Conservation (phyloP, 768 basidiomycete genomes). For the Mycena filopes region DNA sequence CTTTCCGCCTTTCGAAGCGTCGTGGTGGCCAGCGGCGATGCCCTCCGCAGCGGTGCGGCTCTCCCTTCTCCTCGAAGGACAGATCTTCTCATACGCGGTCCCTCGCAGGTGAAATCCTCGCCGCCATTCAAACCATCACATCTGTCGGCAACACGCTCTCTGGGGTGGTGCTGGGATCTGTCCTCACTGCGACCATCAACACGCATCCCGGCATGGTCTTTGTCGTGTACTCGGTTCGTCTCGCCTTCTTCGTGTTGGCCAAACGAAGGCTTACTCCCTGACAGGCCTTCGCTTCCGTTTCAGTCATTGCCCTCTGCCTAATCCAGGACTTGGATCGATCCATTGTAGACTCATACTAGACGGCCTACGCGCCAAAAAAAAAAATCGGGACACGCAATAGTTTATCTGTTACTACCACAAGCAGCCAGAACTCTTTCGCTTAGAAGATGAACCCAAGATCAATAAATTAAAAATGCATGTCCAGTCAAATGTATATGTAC, state of each 20-base stretch:
- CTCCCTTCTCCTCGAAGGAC: too few species aligned
- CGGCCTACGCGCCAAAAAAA: too few species aligned
- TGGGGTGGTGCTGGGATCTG: conserved; percentile 12
- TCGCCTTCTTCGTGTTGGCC: background rate
- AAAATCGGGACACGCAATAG: too few species aligned
- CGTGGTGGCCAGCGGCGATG: conserved; percentile 8
- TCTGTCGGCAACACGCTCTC: conserved; percentile 1
- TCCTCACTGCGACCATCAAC: conserved; percentile 2
- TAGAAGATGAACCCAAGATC: too few species aligned
- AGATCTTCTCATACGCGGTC: background rate
- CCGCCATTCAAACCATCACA: conserved; percentile 8
- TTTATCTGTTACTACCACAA: too few species aligned
- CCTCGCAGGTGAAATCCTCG: conserved; percentile 5
- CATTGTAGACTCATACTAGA: too few species aligned
- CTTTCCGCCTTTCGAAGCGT: conserved; percentile 14
- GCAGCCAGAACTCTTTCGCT: too few species aligned
- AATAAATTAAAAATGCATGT: too few species aligned
- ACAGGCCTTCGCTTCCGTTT: conserved; percentile 7
- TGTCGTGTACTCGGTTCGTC: conserved; percentile 8
- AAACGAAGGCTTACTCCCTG: background rate
- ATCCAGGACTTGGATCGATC: conserved; percentile 14
- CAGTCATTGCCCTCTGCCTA: conserved; percentile 11
- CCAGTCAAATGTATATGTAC: too few species aligned
- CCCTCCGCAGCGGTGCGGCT: conserved; percentile 11
- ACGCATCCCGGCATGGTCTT: conserved; percentile 13